Conservation (phyloP, 768 basidiomycete genomes). For the Dacryopinax spathularia region DNA sequence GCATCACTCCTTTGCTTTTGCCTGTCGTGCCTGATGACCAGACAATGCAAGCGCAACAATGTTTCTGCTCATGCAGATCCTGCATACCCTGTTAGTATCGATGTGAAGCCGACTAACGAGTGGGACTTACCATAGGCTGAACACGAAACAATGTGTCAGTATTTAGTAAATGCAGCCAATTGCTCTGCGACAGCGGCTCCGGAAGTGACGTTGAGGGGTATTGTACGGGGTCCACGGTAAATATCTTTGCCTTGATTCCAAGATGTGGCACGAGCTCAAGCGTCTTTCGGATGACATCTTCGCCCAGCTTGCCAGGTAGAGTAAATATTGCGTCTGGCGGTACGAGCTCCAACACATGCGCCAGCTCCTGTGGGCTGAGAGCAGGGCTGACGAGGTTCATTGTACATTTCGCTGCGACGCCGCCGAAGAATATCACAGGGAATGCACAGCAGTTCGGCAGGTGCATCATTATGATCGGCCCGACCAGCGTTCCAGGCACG, state of each 20-base stretch:
- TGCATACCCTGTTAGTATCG: neutral
- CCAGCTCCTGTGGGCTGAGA: slow-evolving; percentile 16
- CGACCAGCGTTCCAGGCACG: neutral
- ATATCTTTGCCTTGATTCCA: slow-evolving; percentile 7
- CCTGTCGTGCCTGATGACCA: slow-evolving; percentile 19
- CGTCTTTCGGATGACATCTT: slow-evolving; percentile 12
- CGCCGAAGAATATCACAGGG: slow-evolving; percentile 15
- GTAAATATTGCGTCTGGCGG: slow-evolving; percentile 15
- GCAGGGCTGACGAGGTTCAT: slow-evolving; percentile 18
- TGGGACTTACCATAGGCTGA: neutral
- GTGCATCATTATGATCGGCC: slow-evolving; percentile 9
- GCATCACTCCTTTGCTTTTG: slow-evolving; percentile 19
- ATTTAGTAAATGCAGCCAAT: slow-evolving; percentile 14
- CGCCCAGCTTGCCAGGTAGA: slow-evolving; percentile 7
- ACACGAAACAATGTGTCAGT: slow-evolving; percentile 4
- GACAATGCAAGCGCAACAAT: slow-evolving; percentile 17
- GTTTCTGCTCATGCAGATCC: slow-evolving; percentile 10
- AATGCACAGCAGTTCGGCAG: slow-evolving; percentile 18
- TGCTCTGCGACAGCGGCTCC: neutral
- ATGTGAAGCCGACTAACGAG: neutral
- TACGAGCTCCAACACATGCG: slow-evolving; percentile 14
- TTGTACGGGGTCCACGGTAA: neutral
- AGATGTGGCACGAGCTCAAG: slow-evolving; percentile 7
- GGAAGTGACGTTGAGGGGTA: slow-evolving; percentile 4
- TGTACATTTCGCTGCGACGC: slow-evolving; percentile 13